Evolutionary conservation across 2,329 filamentous ascomycete species (phyloP).

Genomic region (Sporothrix mexicana): DNA sequence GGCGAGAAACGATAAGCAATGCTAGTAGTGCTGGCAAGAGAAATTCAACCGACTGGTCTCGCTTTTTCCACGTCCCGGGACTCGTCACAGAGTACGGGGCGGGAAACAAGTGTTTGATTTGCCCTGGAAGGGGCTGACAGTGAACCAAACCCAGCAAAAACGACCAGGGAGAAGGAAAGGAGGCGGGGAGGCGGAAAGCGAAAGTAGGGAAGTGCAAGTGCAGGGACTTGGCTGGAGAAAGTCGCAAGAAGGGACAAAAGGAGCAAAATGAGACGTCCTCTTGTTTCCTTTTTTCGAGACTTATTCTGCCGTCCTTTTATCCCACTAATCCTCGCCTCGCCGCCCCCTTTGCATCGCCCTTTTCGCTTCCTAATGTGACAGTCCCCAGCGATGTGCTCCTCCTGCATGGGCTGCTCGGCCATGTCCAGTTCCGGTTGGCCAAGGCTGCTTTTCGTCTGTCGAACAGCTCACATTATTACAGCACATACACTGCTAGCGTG

Average conservation of each 20-base stretch:
- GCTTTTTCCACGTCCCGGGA: constrained; percentile 2
- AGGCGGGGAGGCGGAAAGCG: background rate
- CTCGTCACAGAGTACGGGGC: background rate
- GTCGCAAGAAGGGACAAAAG: background rate
- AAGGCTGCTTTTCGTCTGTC: background rate
- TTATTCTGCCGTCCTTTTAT: constrained; percentile 4
- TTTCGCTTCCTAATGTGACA: background rate
- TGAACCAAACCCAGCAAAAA: background rate
- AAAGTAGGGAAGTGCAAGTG: background rate
- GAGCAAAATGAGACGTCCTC: background rate
- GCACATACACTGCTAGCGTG: background rate
- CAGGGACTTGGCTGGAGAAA: background rate
- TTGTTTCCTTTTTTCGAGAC: background rate
- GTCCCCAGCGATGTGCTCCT: background rate
- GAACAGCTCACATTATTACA: background rate
- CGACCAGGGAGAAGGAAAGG: background rate
- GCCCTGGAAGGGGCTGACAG: constrained; percentile 14
- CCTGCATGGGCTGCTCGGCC: background rate
- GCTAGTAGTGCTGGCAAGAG: too few species aligned
- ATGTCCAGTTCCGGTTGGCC: constrained; percentile 12
- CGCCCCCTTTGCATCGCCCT: background rate
- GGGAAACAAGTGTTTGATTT: constrained; percentile 10
- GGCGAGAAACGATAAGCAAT: background rate
- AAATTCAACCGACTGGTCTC: background rate
- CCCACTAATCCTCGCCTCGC: background rate